Evolutionary conservation across 2,329 filamentous ascomycete genomes (phyloP), one percentile per base, ranked within the genome.

Genomic region (Penicillium sp.): DNA sequence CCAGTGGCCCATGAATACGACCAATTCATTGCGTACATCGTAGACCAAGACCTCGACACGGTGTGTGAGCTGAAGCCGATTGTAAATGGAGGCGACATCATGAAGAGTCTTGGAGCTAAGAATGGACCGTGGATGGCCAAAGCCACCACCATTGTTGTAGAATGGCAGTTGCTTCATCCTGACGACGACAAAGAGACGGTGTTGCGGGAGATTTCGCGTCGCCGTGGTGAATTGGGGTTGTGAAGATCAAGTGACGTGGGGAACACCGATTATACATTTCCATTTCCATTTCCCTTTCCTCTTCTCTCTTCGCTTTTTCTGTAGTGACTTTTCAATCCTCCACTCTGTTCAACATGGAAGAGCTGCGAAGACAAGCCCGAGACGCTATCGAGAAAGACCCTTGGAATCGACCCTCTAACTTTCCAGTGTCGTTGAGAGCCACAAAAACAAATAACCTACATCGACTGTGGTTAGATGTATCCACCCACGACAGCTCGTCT

Each of bases 91-190:
- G 83, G 76, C 26, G 70, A 82, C 35, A 74, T 96, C 13, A 76
- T 79, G 12, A 74, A 79, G 45, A 78, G 76, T 3, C 70, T 96
- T 3, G 68, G 65, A 12, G 77, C 74, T 0, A 67, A 75, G n/a
- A 80, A 79, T 46, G 82, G 85, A 0, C 80, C 72, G n/a, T 96
- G 90, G 90, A 84, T 93, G 74, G 79, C 79, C 37, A 73, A 74
- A 30, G 88, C 88, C 3, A 67, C 95, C 31, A 83, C 93, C 20
- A 70, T 88, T 3, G 84, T 86, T 44, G 77, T 93, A 63, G 80
- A 80, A 44, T 96, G 89, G 88, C 92, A 96, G 64, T 74, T 96
- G 35, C 76, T 85, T 25, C 79, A 96, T 56, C 86, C 88, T 0
- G 72, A 72, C 3, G 70, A 69, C 40, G 82, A 89, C 45, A 65